Evolutionary conservation across 352 stramenopile genomes (phyloP), one percentile per base, ranked within the genome.

Genomic region (Globisporangium paddicum): DNA sequence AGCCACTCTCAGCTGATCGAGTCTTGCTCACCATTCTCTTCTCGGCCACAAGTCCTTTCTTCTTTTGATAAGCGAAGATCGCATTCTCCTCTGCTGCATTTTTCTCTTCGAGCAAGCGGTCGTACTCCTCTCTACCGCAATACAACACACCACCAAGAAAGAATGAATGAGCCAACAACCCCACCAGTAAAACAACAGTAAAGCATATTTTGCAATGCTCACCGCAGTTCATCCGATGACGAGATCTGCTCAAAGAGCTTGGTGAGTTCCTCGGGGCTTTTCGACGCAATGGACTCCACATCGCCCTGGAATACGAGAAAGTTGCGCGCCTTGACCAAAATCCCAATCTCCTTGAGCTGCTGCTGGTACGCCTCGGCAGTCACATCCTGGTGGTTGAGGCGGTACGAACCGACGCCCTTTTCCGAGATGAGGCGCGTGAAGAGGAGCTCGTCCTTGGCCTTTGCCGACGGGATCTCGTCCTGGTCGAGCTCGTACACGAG

Each of bases 301-400:
- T 99, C 98, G 38, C 97, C 97, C 58, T 99, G 97, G 73, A 99
- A 99, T 6, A 99, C 97, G 8, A 99, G 67, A 67, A 99, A 99
- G 73, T 99, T 99, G n/a, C 97, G 82, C 8, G 96, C 96, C 69
- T 99, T 99, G 35, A 99, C 89, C 25, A 99, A 75, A 25, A 99
- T 96, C 5, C 97, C 97, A 65, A 99, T 98, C 30, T 94, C 79
- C 41, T 95, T 90, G 5, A 99, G 82, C 50, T 88, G 82, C 9
- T 75, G 68, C 73, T 99, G 90, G 66, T 99, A 99, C 18, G 76
- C 73, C 11, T 98, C 94, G 40, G 89, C 95, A 7, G 73, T 81
- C 58, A 98, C 78, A 47, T 96, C 87, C 21, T 75, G 64, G 28
- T 75, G 62, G 62, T 97, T 75, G 11, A 96, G 58, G 7, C 84